Evolutionary conservation across 2,329 filamentous ascomycete species (phyloP), one percentile per base, ranked within the genome.

Genomic region (Stylonectria norvegica): DNA sequence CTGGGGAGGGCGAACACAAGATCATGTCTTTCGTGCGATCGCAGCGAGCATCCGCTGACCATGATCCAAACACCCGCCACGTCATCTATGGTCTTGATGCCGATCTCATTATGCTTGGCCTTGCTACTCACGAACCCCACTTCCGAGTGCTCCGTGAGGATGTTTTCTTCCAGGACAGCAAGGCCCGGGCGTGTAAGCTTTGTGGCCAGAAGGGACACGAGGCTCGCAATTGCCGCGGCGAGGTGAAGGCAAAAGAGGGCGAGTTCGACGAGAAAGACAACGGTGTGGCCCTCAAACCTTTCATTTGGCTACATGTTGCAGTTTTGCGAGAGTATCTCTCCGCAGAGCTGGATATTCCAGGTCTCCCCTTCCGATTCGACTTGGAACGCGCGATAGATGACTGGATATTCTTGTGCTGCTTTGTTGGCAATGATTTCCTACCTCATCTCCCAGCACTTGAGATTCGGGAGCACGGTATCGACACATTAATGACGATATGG

Each of bases 381-480:
- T 74, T 98, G 31, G 93, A 98, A 66, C 83, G 93, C 50, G 90
- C 90, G 18, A 79, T 97, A 43, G 93, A 97, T 65, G 91, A 97
- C 62, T 97, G 91, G 93, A 89, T 97, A 11, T 97, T 97, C 64
- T 93, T 97, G 82, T 97, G 91, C 69, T 97, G 94, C 70, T 97
- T 97, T 62, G 91, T 97, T 41, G 91, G 91, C 52, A 98, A 98
- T 66, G 94, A 98, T 71, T 98, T 98, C 69, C 70, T 98, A 53
- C 93, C 93, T 36, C 93, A 98, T 73, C 73, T 98, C 43, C 93
- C 93, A n/a, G 95, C 91, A 57, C 76, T 98, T 43, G 93, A 97
- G 64, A 97, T 98, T 62, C 82, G 93, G 45, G 93, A 98, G 60
- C 90, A 96, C 61, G 91, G 91, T 34, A 98, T 98, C 59, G 91